A percentile compares a stretch with the other conserved stretches of the same genome.
phyloP scores from a whole-genome alignment of 2,329 filamentous ascomycete genomes.

The Penicillium sp. region DNA sequence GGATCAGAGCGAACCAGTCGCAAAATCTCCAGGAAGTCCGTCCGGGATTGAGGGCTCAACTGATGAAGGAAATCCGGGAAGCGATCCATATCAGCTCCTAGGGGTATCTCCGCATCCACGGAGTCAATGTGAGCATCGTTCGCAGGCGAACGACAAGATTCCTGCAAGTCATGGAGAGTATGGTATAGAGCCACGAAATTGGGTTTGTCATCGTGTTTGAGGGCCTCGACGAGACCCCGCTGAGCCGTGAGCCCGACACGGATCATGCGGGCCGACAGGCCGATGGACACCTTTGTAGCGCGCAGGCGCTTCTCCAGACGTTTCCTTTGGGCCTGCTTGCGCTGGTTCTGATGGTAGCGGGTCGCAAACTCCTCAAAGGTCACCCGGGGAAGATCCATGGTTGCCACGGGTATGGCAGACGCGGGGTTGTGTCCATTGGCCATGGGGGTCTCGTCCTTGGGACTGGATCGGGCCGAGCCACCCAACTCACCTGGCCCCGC shows the following conservation, averaged over 20 bases:
- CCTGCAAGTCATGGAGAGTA: conserved; percentile 46
- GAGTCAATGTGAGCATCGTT: conserved; percentile 39
- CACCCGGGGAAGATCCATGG: conserved; percentile 26
- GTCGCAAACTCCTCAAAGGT: conserved; percentile 48
- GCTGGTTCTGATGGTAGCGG: conserved; percentile 44
- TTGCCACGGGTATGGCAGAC: conserved; percentile 1
- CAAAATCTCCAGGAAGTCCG: conserved; percentile 77
- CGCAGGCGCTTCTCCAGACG: conserved; percentile 42
- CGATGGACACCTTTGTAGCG: conserved; percentile 45
- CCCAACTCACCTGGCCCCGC: conserved; percentile 38
- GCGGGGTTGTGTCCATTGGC: conserved; percentile 20
- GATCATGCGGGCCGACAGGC: conserved; percentile 44
- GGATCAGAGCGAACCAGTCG: conserved; percentile 81
- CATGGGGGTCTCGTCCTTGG: conserved; percentile 23
- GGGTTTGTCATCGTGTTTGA: conserved; percentile 48
- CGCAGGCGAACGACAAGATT: conserved; percentile 40
- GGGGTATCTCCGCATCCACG: conserved; percentile 32
- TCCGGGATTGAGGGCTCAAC: conserved; percentile 72
- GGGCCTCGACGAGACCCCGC: conserved; percentile 47
- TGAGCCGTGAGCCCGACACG: conserved; percentile 45
- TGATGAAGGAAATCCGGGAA: conserved; percentile 55
- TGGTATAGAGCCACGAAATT: conserved; percentile 48
- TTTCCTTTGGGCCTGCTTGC: conserved; percentile 44
- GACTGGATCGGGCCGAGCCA: conserved; percentile 32
- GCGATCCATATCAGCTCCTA: conserved; percentile 40